Base-by-base conservation (phyloP, 2,329 filamentous ascomycete species). In the Clarireedia sp. region DNA sequence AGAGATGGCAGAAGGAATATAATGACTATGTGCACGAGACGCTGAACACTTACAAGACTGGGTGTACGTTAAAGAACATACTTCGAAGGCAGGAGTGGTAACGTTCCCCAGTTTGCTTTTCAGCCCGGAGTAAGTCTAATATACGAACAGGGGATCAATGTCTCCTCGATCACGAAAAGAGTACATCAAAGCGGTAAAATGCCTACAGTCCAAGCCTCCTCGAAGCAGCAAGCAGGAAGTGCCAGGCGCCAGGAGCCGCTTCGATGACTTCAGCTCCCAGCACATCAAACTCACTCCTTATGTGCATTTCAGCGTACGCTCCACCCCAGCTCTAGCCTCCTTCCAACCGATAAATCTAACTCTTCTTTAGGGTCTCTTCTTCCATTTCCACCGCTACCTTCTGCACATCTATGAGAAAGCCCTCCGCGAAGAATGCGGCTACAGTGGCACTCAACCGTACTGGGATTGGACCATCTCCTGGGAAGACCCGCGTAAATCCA, bases 401-500 rank as follows among this genome's bases (percentile, higher is more conserved):
- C 64, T 71, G 44, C 69, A 66, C 53, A 63, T 71, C 16, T 76
- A 72, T 55, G 75, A 77, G 58, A 63, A 71, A 56, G 72, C 71
- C 24, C 67, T 77, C 4, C 65, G 68, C 45, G 62, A 72, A 2
- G 70, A 74, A 51, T 77, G 75, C 54, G 71, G 71, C 17, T 77
- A 76, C 60, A 68, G 61, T 2, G 74, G 74, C 14, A 66, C 68
- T 5, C 70, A 74, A 53, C 73, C 74, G 48, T 56, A 56, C 10
- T 56, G 54, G 41, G 36, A 56, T 10, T 51, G 47, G 47, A 38
- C 33, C 5, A 14, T 55, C 5, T 54, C 38, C 17, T 48, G 47
- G 43, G 10, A 43, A 38, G 73, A 81, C 59, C 71, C 73, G 1
- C 61, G 67, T 57, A 71, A 73, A 54, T 79, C 78, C 0, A 75